These are phyloP conservation scores for rapeseed (Brassica napus) DNA, from an alignment of 345 rosid genomes.

Conservation along the genomic window Da-Ae NC_063451.1:23775001-23775500, in stretches of 20 bases:
- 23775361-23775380: slow-evolving; percentile 26
- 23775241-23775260: background rate
- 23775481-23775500: slow-evolving; percentile 67
- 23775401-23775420: background rate
- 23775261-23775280: background rate
- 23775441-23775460: slow-evolving; percentile 32
- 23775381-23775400: slow-evolving; percentile 28
- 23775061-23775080: too few relatives aligned
- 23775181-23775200: too few relatives aligned
- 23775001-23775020: too few relatives aligned
- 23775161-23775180: too few relatives aligned
- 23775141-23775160: too few relatives aligned
- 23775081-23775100: too few relatives aligned
- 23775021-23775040: too few relatives aligned
- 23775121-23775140: too few relatives aligned
- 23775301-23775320: slow-evolving; percentile 27
- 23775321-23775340: slow-evolving; percentile 17
- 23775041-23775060: too few relatives aligned
- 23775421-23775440: slow-evolving; percentile 26
- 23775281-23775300: background rate
- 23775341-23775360: slow-evolving; percentile 15
- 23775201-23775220: too few relatives aligned
- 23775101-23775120: too few relatives aligned
- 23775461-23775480: slow-evolving; percentile 29
- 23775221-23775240: too few relatives aligned